A percentile compares a stretch with the other conserved stretches of the same genome.
phyloP scores from a whole-genome alignment of 2,329 filamentous ascomycete species.

The Claviceps cyperi region DNA sequence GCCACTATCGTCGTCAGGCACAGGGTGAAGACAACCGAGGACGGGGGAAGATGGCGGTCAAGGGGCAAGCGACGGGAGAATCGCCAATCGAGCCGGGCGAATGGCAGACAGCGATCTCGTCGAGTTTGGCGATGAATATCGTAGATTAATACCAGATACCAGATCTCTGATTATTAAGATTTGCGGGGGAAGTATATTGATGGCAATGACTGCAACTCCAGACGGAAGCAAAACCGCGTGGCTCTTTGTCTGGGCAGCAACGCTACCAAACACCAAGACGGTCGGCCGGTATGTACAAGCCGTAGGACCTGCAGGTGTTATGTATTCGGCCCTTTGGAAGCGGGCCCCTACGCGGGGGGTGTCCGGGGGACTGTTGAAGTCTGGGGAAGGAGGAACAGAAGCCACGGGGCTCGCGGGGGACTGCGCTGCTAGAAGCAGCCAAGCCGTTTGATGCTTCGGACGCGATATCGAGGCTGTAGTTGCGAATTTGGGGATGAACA shows the following conservation, averaged over 20 bases:
- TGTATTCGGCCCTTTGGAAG: slow-evolving; percentile 21
- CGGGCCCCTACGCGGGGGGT: slow-evolving; percentile 19
- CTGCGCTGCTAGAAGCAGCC: background rate
- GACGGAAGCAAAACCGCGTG: slow-evolving; percentile 6
- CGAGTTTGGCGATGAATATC: slow-evolving; percentile 5
- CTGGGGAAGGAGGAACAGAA: slow-evolving; percentile 6
- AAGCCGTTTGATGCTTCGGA: background rate
- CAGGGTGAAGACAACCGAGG: background rate
- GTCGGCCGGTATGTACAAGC: slow-evolving; percentile 8
- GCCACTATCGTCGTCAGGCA: background rate
- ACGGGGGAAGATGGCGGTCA: background rate
- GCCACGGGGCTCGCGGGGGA: background rate
- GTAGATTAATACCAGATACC: slow-evolving; percentile 2
- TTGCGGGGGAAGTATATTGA: slow-evolving; percentile 15
- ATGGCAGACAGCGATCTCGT: background rate
- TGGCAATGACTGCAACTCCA: slow-evolving; percentile 3
- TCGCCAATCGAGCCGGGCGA: background rate
- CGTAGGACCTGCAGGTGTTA: slow-evolving; percentile 19
- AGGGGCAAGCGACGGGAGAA: background rate
- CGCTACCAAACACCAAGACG: slow-evolving; percentile 8
- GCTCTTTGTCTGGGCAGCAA: slow-evolving; percentile 2
- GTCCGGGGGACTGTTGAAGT: slow-evolving; percentile 4
- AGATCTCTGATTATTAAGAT: slow-evolving; percentile 6
- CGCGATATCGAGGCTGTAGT: background rate
- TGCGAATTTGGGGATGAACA: background rate